These are phyloP conservation scores for Diaporthe amygdali DNA, from an alignment of 2,329 filamentous ascomycete species.

Conservation along the genomic window DNA sequence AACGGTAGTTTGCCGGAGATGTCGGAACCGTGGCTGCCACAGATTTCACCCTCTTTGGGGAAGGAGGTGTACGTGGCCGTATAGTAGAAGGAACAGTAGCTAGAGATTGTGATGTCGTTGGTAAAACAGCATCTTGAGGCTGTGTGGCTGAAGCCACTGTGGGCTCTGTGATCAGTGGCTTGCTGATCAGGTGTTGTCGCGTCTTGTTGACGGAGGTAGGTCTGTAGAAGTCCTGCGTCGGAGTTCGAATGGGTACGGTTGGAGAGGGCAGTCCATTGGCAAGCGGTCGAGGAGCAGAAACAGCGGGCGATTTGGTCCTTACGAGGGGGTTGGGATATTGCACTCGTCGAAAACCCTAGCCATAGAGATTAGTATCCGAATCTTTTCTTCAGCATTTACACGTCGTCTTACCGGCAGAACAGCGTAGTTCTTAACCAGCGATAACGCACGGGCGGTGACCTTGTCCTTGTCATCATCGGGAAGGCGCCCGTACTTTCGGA, in stretches of 20 bases:
- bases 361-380: neutral
- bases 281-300: neutral
- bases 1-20: slow-evolving; percentile 24
- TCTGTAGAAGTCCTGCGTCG: neutral
- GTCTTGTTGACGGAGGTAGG: neutral
- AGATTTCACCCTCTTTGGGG: slow-evolving; percentile 32
- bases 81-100: neutral
- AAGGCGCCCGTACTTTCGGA: neutral
- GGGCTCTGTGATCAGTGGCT: neutral
- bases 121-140: neutral
- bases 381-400: neutral
- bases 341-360: slow-evolving; percentile 12
- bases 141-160: neutral
- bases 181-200: neutral
- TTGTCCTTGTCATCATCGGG: neutral
- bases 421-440: neutral
- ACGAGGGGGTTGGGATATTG: neutral
- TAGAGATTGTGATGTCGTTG: neutral
- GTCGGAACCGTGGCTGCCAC: slow-evolving; percentile 9
- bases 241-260: neutral
- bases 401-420: slow-evolving; percentile 14
- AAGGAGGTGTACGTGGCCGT: slow-evolving; percentile 21
- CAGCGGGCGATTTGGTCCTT: neutral
- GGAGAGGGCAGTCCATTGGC: neutral
- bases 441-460: neutral